A percentile compares a stretch with the other conserved stretches of the same genome.
phyloP scores from a whole-genome alignment of 306 rosid species.

The Crotalaria pallida region DNA sequence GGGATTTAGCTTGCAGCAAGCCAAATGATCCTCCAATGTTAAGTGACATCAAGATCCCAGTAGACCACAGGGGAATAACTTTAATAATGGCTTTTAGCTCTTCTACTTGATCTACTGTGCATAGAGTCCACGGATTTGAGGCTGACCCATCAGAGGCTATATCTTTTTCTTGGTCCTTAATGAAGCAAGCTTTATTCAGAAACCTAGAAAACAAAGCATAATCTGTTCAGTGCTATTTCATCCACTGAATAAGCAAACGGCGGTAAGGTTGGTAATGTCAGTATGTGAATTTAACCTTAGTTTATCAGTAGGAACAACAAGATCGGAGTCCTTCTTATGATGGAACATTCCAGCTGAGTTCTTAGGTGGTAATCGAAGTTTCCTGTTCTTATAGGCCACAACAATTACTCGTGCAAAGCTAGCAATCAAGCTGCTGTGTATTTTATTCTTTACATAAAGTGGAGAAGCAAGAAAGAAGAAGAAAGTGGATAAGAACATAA shows the following conservation, averaged over 20 bases:
- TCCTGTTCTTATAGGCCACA: slow-evolving; percentile 47
- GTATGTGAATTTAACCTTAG: slow-evolving; percentile 39
- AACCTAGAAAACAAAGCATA: slow-evolving; percentile 22
- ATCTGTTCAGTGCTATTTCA: background rate
- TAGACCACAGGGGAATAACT: slow-evolving; percentile 58
- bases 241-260: background rate
- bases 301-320: slow-evolving; percentile 46
- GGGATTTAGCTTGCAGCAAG: slow-evolving; percentile 49
- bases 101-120: slow-evolving; percentile 53
- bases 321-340: slow-evolving; percentile 32
- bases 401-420: slow-evolving; percentile 46
- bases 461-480: slow-evolving; percentile 53
- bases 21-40: slow-evolving; percentile 37
- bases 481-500: slow-evolving; percentile 43
- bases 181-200: slow-evolving; percentile 49
- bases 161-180: slow-evolving; percentile 38
- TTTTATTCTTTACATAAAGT: slow-evolving; percentile 41
- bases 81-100: slow-evolving; percentile 50
- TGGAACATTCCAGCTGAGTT: slow-evolving; percentile 33
- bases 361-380: slow-evolving; percentile 27
- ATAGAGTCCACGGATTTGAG: slow-evolving; percentile 45
- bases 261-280: background rate
- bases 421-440: slow-evolving; percentile 43
- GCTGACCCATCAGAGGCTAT: slow-evolving; percentile 38
- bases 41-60: slow-evolving; percentile 38